Conservation (phyloP, 148 eudicot species). For the Rhododendron williamsianum region DNA sequence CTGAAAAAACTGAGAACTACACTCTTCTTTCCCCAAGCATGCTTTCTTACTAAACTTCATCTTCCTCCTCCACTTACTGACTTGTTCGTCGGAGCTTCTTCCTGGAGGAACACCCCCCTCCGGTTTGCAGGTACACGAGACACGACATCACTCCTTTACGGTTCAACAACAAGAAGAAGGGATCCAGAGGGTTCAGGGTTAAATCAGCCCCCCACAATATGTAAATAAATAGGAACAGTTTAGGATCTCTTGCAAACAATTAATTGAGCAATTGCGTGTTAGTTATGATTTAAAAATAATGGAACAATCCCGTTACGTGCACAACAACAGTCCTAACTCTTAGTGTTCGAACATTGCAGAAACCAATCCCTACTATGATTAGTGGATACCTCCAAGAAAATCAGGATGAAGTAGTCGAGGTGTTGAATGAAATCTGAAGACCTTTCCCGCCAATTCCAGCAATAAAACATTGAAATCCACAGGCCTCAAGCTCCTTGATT, state of each 20-base stretch:
- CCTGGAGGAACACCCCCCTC: no score
- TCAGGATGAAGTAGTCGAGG: slow-evolving; percentile 20
- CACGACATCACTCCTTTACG: no score
- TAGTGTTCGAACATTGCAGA: not conserved
- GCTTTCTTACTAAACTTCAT: no score
- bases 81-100: no score
- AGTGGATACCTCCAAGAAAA: not conserved
- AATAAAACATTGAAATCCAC: slow-evolving; percentile 73
- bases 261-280: not conserved
- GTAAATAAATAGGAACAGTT: not conserved
- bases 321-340: not conserved
- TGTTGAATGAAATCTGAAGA: slow-evolving; percentile 47
- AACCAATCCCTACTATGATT: not conserved
- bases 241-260: not conserved
- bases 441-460: slow-evolving; percentile 84
- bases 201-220: no score
- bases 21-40: no score
- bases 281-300: not conserved
- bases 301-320: not conserved
- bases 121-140: no score
- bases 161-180: no score
- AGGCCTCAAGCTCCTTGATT: slow-evolving; percentile 57
- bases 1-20: no score
- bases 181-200: no score
- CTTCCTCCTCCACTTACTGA: no score